Evolutionary conservation across 768 basidiomycete species (phyloP), one percentile per base, ranked within the genome.

Genomic region (Mycena amicta): DNA sequence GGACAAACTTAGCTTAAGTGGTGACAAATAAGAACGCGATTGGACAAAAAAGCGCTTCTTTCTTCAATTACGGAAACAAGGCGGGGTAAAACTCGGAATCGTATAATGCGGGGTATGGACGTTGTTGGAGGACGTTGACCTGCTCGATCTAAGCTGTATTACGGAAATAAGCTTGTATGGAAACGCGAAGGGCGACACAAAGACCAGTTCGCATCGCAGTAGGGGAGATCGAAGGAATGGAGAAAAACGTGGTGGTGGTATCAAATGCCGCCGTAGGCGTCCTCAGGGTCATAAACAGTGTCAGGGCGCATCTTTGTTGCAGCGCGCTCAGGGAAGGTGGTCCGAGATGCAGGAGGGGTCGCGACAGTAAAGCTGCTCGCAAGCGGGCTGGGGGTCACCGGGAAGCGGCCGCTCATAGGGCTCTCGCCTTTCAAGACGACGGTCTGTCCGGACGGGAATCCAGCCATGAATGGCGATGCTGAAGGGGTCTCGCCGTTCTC

Each of bases 201-300:
- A 53, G 25, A 22, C 52, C 52, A 41, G 52, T 27, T 29, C 52
- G 26, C 52, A 43, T 53, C 52, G 39, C 39, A 4, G 5, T 4
- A 33, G 15, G n/a, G 16, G 27, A 53, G 2, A 28, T 12, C 27
- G 18, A 23, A 29, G 52, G 18, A 29, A 22, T 3, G 18, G 20
- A 8, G 22, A 23, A 13, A 6, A 22, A 43, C 26, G 23, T 50
- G 4, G 20, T 26, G 52, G 1, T 20, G 25, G 40, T n/a, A 45
- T 79, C 73, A 89, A 68, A 90, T 82, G 28, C 87, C 89, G 25
- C 80, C 86, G 63, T 90, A 90, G 46, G 84, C 87, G 61, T 90
- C 88, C 27, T 84, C 83, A 30, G 81, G 80, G 62, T 85, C 80
- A 62, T 89, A 90, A 53, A 83, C 72, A 13, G 84, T 85, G 26